phyloP scores from a whole-genome alignment of 2,329 filamentous ascomycete species.

The Hawksworthiomyces lignivorus region DNA sequence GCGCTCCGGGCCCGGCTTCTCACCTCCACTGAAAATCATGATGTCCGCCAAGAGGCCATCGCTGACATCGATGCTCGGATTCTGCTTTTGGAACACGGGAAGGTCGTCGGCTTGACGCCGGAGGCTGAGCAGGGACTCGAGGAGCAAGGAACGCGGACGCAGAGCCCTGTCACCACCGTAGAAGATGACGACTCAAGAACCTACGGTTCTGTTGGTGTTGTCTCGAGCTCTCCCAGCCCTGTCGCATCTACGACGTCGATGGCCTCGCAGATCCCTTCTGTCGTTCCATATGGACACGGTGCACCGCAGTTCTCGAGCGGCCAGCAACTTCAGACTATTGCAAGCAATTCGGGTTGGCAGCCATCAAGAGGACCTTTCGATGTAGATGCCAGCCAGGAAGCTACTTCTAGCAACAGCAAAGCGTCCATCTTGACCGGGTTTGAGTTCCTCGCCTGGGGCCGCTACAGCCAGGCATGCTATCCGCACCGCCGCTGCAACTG shows the following conservation, averaged over 20 bases:
- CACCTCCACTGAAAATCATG: not conserved
- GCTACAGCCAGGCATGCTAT: constrained; percentile 25
- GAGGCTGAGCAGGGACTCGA: not conserved
- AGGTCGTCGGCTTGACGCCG: not conserved
- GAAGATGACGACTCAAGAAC: constrained; percentile 1
- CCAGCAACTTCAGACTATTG: no score
- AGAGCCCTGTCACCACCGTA: not conserved
- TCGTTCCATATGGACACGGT: not conserved
- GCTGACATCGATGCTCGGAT: constrained; percentile 10
- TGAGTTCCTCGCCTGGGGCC: constrained; percentile 28
- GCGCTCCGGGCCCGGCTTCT: constrained; percentile 2
- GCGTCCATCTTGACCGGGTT: constrained; percentile 22
- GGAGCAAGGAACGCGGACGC: not conserved
- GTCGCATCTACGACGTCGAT: not conserved
- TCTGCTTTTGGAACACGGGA: constrained; percentile 11
- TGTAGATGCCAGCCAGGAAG: no score
- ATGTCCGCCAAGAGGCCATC: not conserved
- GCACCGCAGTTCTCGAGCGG: no score
- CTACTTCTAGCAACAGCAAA: constrained; percentile 4
- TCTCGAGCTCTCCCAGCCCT: not conserved
- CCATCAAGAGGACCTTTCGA: no score
- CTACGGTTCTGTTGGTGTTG: not conserved
- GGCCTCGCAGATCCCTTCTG: not conserved
- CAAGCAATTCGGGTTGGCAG: no score
- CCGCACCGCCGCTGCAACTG: constrained; percentile 25